Evolutionary conservation across 1,284 basidiomycete species (phyloP), one percentile per base, ranked within the genome.

Genomic region (Baeospora myosura): DNA sequence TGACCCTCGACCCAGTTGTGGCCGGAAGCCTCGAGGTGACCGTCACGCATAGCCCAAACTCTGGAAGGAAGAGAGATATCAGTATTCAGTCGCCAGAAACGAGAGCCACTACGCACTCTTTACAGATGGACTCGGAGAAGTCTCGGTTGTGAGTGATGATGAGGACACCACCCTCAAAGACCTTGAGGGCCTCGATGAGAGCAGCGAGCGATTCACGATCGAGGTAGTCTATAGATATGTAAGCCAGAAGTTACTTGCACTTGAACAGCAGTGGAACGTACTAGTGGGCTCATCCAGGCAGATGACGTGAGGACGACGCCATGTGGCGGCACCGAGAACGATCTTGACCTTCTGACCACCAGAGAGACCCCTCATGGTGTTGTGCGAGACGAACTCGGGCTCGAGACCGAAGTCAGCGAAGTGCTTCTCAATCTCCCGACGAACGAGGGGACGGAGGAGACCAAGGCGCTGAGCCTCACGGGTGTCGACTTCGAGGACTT

Each of bases 321-420:
- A 97, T 36, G 93, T 97, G 37, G 95, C 92, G 54, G 95, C 93
- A 70, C 92, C 94, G 56, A 98, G 89, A 20, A 98, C 95, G 57
- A 98, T 94, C 81, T 98, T 97, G 64, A 97, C 94, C 76, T 98
- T 98, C 71, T 99, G 96, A 65, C 96, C 96, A 70, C 96, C 96
- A 47, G 92, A 96, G 40, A 97, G 83, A 81, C 94, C 94, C 49
- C 91, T 79, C 91, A 94, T 95, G 54, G 81, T 84, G 78, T 94
- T 94, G 78, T 97, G 93, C 26, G 89, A 89, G 53, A 94, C 90
- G 65, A 96, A 96, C 73, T 95, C 92, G 49, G 93, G 72, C 72
- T 97, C 93, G 59, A 97, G 87, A 72, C 93, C 91, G 54, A 91
- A 91, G 76, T 96, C 92, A 49, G 86, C 88, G 53, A 96, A 92